Evolutionary conservation across 257 asterid genomes (phyloP).

Genomic region (Solanum sejunctum): DNA sequence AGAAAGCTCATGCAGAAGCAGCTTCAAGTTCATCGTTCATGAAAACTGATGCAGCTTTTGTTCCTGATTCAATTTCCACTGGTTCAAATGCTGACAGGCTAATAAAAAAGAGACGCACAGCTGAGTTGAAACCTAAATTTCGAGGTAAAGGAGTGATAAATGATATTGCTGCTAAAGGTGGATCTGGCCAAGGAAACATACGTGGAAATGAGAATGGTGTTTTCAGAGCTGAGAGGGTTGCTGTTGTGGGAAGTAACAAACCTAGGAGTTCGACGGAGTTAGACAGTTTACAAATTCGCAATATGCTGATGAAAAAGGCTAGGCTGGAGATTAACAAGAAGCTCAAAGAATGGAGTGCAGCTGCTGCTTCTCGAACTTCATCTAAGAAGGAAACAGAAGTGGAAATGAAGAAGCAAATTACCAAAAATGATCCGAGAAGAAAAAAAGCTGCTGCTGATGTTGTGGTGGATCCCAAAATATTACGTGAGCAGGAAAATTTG

Average conservation of each 20-base stretch:
- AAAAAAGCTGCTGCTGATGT: neutral
- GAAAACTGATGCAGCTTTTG: conserved; percentile 9
- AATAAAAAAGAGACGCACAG: conserved; percentile 21
- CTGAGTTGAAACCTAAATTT: conserved; percentile 3
- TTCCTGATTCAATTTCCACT: conserved; percentile 7
- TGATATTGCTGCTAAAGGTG: conserved; percentile 5
- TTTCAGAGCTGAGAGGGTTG: neutral
- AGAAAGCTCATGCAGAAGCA: conserved; percentile 13
- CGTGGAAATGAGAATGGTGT: conserved; percentile 6
- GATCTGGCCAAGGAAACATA: conserved; percentile 3
- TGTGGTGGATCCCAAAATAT: neutral
- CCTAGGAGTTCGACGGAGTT: conserved; percentile 11
- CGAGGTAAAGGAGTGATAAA: neutral
- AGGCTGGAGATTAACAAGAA: conserved; percentile 26
- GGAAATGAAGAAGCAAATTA: conserved; percentile 3
- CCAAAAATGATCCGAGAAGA: neutral
- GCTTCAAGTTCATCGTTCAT: neutral
- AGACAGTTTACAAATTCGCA: conserved; percentile 15
- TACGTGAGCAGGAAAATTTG: conserved; percentile 4
- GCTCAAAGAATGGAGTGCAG: conserved; percentile 17
- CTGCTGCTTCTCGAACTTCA: conserved; percentile 9
- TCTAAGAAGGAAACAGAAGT: conserved; percentile 1
- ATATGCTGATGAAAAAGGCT: conserved; percentile 29
- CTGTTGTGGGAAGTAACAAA: neutral
- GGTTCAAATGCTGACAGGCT: neutral